These are phyloP conservation scores for Rhizophora mangle DNA, from an alignment of 345 rosid genomes.

Conservation along the genomic window DNA sequence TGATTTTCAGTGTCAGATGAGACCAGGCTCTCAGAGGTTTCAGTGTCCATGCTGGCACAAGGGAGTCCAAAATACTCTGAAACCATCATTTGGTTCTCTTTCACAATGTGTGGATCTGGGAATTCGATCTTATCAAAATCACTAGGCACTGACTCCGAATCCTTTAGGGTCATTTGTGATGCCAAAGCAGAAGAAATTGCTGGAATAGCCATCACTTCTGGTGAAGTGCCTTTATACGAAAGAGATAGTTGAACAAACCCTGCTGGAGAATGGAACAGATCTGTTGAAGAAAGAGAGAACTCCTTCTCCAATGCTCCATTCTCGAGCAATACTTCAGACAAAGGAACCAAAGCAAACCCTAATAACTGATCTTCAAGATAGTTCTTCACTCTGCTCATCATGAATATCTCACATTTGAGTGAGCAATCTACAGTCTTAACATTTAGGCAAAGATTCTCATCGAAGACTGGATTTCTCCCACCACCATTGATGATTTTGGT, in stretches of 20 bases:
- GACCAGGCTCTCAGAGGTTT: constrained; percentile 61
- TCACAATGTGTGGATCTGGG: constrained; percentile 88
- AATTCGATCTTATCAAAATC: constrained; percentile 88
- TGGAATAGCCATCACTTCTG: constrained; percentile 83
- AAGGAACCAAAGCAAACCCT: constrained; percentile 86
- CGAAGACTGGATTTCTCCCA: constrained; percentile 94
- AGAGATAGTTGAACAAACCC: constrained; percentile 91
- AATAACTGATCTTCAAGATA: constrained; percentile 96
- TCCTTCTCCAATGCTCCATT: constrained; percentile 83
- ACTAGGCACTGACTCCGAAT: constrained; percentile 41
- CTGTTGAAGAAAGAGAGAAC: constrained; percentile 93
- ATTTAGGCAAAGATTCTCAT: constrained; percentile 60
- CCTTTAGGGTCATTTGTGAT: constrained; percentile 41
- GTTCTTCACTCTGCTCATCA: constrained; percentile 98
- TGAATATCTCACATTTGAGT: constrained; percentile 88
- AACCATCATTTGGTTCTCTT: constrained; percentile 94
- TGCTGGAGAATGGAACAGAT: constrained; percentile 91
- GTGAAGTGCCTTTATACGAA: constrained; percentile 70
- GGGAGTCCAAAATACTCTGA: constrained; percentile 81
- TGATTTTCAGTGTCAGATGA: constrained; percentile 56
- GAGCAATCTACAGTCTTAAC: constrained; percentile 70
- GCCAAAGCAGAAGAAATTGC: constrained; percentile 42
- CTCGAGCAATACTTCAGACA: constrained; percentile 70
- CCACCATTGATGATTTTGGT: constrained; percentile 97
- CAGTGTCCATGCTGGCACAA: constrained; percentile 55